phyloP scores from a whole-genome alignment of 2,329 filamentous ascomycete genomes.

The Didymella keratinophila region DNA sequence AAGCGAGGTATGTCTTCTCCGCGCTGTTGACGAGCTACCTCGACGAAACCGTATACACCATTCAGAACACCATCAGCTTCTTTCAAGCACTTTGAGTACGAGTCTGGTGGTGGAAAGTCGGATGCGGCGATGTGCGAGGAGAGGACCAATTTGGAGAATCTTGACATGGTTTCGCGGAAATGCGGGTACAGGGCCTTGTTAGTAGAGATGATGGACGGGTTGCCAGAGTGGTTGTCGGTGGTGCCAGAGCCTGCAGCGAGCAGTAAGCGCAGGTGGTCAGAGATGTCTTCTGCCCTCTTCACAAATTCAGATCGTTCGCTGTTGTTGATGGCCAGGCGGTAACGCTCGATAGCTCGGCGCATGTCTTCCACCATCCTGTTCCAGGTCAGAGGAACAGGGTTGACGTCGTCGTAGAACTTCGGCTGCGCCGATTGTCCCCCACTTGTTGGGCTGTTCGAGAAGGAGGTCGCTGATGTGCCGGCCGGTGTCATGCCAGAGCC shows the following conservation, averaged over 20 bases:
- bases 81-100: constrained; percentile 91
- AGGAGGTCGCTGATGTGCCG: constrained; percentile 63
- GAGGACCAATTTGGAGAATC: constrained; percentile 98
- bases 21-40: constrained; percentile 90
- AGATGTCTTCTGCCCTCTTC: constrained; percentile 94
- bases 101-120: constrained; percentile 94
- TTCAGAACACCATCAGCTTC: constrained; percentile 97
- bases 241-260: constrained; percentile 96
- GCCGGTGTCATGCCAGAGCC: constrained; percentile 56
- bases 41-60: constrained; percentile 94
- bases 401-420: constrained; percentile 91
- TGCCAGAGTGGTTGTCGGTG: constrained; percentile 97
- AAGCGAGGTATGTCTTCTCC: constrained; percentile 93
- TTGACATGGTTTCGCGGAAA: constrained; percentile 99
- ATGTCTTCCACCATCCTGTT: constrained; percentile 89
- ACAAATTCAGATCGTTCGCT: constrained; percentile 90
- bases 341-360: constrained; percentile 87
- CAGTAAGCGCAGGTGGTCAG: constrained; percentile 89
- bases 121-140: constrained; percentile 97
- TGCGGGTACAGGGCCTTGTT: constrained; percentile 98
- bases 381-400: constrained; percentile 83
- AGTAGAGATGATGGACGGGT: constrained; percentile 98
- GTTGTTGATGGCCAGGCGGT: constrained; percentile 86
- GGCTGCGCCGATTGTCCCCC: constrained; percentile 63
- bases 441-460: constrained; percentile 58